Evolutionary conservation across 2,329 filamentous ascomycete genomes (phyloP), one percentile per base, ranked within the genome.

Genomic region (Beauveria medogensis): DNA sequence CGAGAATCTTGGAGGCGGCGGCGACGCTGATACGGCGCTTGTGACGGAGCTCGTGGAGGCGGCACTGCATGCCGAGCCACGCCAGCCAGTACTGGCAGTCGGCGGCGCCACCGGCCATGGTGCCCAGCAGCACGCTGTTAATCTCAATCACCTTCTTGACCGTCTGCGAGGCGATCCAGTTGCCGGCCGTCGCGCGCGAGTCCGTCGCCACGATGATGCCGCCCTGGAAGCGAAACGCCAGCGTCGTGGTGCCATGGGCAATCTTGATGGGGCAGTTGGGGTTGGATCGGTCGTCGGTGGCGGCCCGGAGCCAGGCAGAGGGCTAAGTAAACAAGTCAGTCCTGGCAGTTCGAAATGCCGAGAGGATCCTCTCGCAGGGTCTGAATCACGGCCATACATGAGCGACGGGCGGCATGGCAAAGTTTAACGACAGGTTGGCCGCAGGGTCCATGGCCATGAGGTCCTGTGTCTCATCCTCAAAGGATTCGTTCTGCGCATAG

Each of bases 131-230:
- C 76, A 88, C 89, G 77, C 83, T 91, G 81, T 96, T 96, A 82
- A 96, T 96, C 83, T 96, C 92, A 73, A 99, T 97, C 68, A 99
- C 94, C 84, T 99, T 99, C 87, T 99, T 99, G 73, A 99, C 94
- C 59, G 94, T 99, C 83, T 99, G 94, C 78, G 91, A 96, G 67
- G 94, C 94, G 77, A 99, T 99, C 94, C 94, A 99, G 84, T 94
- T 95, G 71, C 94, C 94, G 34, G 94, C 93, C 53, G 94, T 96
- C 63, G 94, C 94, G 78, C 94, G 87, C 63, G 94, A 99, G 79
- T 99, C 94, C 63, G 94, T 99, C 59, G 93, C 93, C 57, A 99
- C 93, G 72, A 99, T 95, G 78, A 99, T 97, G 73, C 94, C 94
- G 70, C 92, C 92, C 79, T 97, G 87, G 83, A 97, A 99, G 73